Conservation (phyloP, 1,139 yeast genomes). For the Lodderomyces elongisporus region DNA sequence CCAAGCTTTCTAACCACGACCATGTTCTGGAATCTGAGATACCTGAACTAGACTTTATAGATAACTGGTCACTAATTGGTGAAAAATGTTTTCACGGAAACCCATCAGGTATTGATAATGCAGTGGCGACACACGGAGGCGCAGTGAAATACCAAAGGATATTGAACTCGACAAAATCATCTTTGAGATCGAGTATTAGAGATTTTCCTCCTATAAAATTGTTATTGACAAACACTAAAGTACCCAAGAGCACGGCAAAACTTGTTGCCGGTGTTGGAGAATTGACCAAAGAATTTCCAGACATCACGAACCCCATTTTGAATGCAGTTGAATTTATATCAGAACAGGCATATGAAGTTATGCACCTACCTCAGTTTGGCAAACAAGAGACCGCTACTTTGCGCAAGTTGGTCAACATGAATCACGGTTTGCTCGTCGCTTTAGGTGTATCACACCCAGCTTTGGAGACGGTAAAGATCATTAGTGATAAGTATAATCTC, state of each 20-base stretch:
- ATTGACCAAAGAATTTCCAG: slow-evolving; percentile 49
- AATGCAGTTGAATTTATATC: slow-evolving; percentile 69
- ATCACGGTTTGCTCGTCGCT: slow-evolving; percentile 83
- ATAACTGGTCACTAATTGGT: slow-evolving; percentile 86
- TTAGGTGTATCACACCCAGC: slow-evolving; percentile 92
- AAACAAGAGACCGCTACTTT: slow-evolving; percentile 41
- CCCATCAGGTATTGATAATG: slow-evolving; percentile 96
- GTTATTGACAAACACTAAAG: slow-evolving; percentile 75
- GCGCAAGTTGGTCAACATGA: slow-evolving; percentile 67
- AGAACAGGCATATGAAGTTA: slow-evolving; percentile 59
- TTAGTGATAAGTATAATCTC: slow-evolving; percentile 54
- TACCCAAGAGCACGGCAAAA: slow-evolving; percentile 82
- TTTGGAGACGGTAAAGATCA: slow-evolving; percentile 63
- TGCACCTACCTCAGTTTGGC: slow-evolving; percentile 50
- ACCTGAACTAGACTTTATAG: slow-evolving; percentile 56
- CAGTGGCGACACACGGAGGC: slow-evolving; percentile 94
- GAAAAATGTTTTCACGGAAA: slow-evolving; percentile 95
- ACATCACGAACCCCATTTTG: slow-evolving; percentile 52
- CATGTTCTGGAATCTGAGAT: slow-evolving; percentile 25
- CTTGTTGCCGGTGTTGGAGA: slow-evolving; percentile 74
- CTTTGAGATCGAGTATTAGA: slow-evolving; percentile 55
- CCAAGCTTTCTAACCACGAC: slow-evolving; percentile 11
- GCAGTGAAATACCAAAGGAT: slow-evolving; percentile 87
- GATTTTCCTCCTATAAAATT: slow-evolving; percentile 73
- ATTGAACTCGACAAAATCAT: slow-evolving; percentile 26